Conservation (phyloP, 2,329 filamentous ascomycete genomes). For the Tolypocladium sp. region DNA sequence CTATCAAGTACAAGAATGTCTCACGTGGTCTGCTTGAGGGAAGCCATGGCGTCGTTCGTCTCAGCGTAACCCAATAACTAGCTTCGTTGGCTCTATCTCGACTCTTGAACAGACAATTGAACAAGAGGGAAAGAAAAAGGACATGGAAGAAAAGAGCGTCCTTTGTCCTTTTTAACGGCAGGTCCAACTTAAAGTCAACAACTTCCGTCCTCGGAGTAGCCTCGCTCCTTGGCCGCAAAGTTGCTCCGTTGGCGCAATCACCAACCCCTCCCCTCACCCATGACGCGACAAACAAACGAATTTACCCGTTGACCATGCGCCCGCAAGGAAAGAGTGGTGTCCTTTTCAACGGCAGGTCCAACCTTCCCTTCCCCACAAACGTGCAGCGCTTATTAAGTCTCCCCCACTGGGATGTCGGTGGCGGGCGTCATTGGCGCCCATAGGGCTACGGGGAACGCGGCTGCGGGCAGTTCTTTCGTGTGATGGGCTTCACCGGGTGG, state of each 20-base stretch:
- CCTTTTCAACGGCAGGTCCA: no score
- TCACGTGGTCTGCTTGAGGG: conserved; percentile 4
- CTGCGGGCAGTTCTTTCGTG: not conserved
- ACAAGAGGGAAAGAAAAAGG: not conserved
- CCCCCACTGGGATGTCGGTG: not conserved
- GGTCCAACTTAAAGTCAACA: not conserved
- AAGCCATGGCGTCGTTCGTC: conserved; percentile 1
- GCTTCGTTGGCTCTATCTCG: not conserved
- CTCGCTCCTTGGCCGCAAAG: not conserved
- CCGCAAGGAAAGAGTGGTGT: no score
- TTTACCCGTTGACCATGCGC: no score
- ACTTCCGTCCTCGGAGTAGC: not conserved
- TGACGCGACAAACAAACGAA: not conserved
- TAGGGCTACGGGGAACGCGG: not conserved
- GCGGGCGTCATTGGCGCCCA: not conserved
- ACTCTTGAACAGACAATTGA: not conserved
- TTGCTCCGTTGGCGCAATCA: not conserved
- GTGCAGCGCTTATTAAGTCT: not conserved
- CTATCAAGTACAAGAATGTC: not conserved
- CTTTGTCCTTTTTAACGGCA: not conserved
- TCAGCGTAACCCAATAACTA: not conserved
- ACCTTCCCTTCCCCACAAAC: not conserved
- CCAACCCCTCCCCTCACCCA: not conserved
- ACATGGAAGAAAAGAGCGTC: not conserved
- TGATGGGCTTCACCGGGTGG: no score